Conservation (phyloP, 2,329 filamentous ascomycete species). For the Hymenoscyphus scutula region DNA sequence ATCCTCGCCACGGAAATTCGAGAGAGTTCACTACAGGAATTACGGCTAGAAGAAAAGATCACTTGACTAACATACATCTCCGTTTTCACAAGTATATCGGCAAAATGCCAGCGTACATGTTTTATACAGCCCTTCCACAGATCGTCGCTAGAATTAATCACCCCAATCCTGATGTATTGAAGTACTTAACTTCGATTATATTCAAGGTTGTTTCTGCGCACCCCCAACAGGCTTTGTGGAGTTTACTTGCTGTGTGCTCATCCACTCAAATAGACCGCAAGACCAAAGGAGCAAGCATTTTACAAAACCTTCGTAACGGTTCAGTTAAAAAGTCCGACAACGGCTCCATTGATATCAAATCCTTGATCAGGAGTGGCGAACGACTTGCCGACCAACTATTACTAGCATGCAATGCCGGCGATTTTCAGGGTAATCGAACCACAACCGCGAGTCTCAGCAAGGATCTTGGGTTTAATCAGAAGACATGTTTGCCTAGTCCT, state of each 20-base stretch:
- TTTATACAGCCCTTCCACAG: constrained; percentile 82
- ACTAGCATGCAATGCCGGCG: constrained; percentile 72
- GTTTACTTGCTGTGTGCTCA: constrained; percentile 81
- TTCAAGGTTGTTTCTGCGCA: constrained; percentile 82
- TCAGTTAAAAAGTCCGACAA: constrained; percentile 52
- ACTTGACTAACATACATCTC: constrained; percentile 67
- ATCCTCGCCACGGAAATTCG: constrained; percentile 44
- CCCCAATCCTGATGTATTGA: constrained; percentile 73
- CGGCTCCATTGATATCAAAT: constrained; percentile 59
- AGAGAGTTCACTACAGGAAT: constrained; percentile 52
- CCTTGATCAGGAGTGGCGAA: constrained; percentile 74
- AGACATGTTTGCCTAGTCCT: constrained; percentile 72
- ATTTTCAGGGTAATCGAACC: constrained; percentile 66
- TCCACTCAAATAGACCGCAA: constrained; percentile 71
- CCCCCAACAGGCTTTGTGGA: constrained; percentile 90
- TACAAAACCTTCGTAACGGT: constrained; percentile 46
- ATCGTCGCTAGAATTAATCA: constrained; percentile 96
- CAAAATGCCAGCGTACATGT: constrained; percentile 71
- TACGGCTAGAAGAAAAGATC: constrained; percentile 56
- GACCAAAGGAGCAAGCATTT: constrained; percentile 50
- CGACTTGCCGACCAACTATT: constrained; percentile 81
- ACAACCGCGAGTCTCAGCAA: constrained; percentile 70
- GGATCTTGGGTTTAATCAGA: constrained; percentile 81
- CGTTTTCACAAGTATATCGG: constrained; percentile 78
- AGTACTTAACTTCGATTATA: constrained; percentile 75